Evolutionary conservation across 2,329 filamentous ascomycete genomes (phyloP).

Genomic region (Fusarium anguioides): DNA sequence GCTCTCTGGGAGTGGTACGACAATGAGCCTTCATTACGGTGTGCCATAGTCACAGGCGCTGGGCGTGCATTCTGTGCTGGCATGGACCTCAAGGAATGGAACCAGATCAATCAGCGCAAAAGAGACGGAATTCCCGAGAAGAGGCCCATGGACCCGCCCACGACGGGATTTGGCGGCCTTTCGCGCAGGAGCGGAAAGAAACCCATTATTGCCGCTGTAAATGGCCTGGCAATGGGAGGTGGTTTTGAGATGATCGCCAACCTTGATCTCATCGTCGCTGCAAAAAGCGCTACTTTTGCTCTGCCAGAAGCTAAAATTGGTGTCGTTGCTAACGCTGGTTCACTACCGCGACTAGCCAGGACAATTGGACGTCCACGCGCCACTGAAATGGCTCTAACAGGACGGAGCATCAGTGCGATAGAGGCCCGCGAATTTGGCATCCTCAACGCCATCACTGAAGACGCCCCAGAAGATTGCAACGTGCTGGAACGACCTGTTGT

Average conservation of each 20-base stretch:
- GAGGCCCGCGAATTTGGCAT: conserved; percentile 73
- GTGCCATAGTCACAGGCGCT: conserved; percentile 71
- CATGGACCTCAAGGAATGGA: conserved; percentile 67
- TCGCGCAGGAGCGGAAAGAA: conserved; percentile 76
- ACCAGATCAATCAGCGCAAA: conserved; percentile 39
- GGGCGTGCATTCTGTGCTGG: conserved; percentile 76
- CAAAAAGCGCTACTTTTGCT: conserved; percentile 68
- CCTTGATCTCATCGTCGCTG: conserved; percentile 76
- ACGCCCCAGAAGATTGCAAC: conserved; percentile 44
- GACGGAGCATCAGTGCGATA: conserved; percentile 64
- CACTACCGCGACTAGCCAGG: conserved; percentile 72
- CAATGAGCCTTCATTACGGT: conserved; percentile 67
- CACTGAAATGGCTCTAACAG: conserved; percentile 74
- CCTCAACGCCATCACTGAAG: conserved; percentile 70
- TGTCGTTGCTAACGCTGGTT: conserved; percentile 77
- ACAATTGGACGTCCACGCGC: conserved; percentile 75
- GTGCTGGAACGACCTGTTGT: conserved; percentile 56
- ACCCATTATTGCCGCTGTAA: conserved; percentile 80
- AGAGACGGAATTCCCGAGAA: conserved; percentile 37
- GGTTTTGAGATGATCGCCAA: conserved; percentile 82
- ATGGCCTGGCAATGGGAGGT: conserved; percentile 79
- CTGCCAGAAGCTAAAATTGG: conserved; percentile 79
- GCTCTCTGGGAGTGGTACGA: conserved; percentile 71
- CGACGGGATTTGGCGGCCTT: conserved; percentile 71
- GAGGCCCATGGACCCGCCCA: conserved; percentile 42